Conservation (phyloP, 352 stramenopile genomes). For the Nothophytophthora sp. region DNA sequence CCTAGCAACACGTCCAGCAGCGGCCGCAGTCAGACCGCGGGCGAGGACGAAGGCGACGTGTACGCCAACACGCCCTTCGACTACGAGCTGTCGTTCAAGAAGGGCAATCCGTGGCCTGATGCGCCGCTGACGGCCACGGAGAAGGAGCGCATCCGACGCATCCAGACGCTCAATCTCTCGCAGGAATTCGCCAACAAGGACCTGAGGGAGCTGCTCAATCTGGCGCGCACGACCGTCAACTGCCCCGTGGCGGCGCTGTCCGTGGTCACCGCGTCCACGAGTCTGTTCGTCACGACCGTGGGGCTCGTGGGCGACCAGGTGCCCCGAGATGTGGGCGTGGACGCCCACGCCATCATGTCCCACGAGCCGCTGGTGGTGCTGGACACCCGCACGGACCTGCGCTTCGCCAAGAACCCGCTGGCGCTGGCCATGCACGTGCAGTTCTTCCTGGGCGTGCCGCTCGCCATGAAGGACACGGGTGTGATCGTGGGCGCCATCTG, state of each 20-base stretch:
- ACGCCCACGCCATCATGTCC: slow-evolving; percentile 81
- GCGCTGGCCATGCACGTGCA: slow-evolving; percentile 71
- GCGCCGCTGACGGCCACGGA: slow-evolving; percentile 59
- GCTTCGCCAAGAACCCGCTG: slow-evolving; percentile 78
- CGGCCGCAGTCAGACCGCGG: slow-evolving; percentile 19
- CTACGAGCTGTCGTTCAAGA: slow-evolving; percentile 74
- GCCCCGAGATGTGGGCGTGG: slow-evolving; percentile 71
- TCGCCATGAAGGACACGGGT: slow-evolving; percentile 66
- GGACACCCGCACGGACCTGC: slow-evolving; percentile 74
- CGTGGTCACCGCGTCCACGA: slow-evolving; percentile 70
- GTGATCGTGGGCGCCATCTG: slow-evolving; percentile 73
- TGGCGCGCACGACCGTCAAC: slow-evolving; percentile 66
- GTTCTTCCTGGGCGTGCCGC: slow-evolving; percentile 77
- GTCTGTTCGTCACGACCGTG: slow-evolving; percentile 76
- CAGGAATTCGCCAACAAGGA: slow-evolving; percentile 76
- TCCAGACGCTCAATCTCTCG: slow-evolving; percentile 73
- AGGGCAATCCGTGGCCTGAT: slow-evolving; percentile 79
- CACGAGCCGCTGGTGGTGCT: slow-evolving; percentile 68
- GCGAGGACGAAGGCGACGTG: slow-evolving; percentile 61
- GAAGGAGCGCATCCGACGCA: slow-evolving; percentile 50
- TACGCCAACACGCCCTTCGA: slow-evolving; percentile 52
- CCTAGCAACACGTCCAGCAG: slow-evolving; percentile 40
- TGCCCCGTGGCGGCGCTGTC: slow-evolving; percentile 73
- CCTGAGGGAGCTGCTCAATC: slow-evolving; percentile 71
- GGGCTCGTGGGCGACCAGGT: slow-evolving; percentile 78